These are phyloP conservation scores for Metarhizium humberi DNA, from an alignment of 2,329 filamentous ascomycete species.

Conservation along the genomic window DNA sequence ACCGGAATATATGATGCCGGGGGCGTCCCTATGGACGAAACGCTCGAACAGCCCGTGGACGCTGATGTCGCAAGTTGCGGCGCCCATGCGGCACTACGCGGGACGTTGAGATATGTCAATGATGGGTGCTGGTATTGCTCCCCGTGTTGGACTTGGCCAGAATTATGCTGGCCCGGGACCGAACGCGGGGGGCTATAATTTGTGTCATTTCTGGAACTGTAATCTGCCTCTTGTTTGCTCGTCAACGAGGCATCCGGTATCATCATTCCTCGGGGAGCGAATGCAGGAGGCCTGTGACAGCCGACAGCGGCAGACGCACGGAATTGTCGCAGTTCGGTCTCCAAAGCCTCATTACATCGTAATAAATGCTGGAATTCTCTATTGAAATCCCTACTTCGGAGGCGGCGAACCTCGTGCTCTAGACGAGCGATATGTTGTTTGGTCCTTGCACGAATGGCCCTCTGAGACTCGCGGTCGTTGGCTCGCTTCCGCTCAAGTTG, in stretches of 20 bases:
- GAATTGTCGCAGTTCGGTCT: not conserved
- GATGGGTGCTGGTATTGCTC: too few relatives aligned
- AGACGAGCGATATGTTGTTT: constrained; percentile 1
- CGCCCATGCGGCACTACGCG: too few relatives aligned
- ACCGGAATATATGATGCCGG: not conserved
- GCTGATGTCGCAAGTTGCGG: not conserved
- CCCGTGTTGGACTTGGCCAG: too few relatives aligned
- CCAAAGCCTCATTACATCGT: not conserved
- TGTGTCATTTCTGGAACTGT: too few relatives aligned
- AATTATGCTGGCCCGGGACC: too few relatives aligned
- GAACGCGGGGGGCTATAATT: too few relatives aligned
- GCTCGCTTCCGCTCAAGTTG: constrained; percentile 5
- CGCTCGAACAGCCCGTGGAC: not conserved
- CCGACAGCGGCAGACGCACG: not conserved
- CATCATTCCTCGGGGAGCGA: not conserved
- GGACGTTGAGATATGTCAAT: not conserved
- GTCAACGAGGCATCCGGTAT: too few relatives aligned
- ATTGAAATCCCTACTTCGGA: not conserved
- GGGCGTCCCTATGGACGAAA: not conserved
- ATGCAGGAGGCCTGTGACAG: not conserved
- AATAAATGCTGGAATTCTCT: not conserved
- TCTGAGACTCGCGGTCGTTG: constrained; percentile 3
- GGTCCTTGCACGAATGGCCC: constrained; percentile 2
- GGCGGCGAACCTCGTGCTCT: constrained; percentile 1
- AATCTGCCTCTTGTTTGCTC: too few relatives aligned